Percentiles rank a stretch among this genome's conserved stretches.
These are phyloP conservation scores for Dothideomycetes sp. DNA, from an alignment of 2,329 filamentous ascomycete species.

Conservation along the genomic window DNA sequence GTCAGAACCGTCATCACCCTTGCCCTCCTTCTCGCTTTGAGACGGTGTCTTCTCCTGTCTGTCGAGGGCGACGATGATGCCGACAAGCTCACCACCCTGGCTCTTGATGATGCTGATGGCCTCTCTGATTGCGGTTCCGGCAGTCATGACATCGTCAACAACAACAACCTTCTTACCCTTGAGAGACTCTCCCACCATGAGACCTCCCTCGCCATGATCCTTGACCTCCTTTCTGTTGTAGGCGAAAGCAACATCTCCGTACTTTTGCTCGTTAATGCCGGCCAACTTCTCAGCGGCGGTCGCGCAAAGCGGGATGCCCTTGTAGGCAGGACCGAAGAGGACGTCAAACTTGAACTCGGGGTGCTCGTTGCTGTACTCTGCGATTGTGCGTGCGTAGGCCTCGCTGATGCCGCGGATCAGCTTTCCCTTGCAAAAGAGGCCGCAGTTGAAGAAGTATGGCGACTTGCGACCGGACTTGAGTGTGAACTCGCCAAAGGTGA, in stretches of 20 bases:
- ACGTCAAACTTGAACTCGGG: conserved; percentile 60
- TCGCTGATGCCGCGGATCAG: conserved; percentile 67
- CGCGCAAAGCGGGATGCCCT: conserved; percentile 85
- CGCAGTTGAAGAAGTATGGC: conserved; percentile 97
- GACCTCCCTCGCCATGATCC: conserved; percentile 88
- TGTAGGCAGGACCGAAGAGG: conserved; percentile 91
- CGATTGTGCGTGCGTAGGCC: conserved; percentile 62
- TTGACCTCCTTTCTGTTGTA: conserved; percentile 97
- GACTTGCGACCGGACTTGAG: conserved; percentile 86
- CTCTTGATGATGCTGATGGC: conserved; percentile 79
- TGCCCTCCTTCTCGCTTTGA: conserved; percentile 26
- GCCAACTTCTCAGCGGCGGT: conserved; percentile 66
- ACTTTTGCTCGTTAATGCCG: conserved; percentile 54
- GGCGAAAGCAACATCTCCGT: conserved; percentile 64
- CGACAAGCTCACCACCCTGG: conserved; percentile 74
- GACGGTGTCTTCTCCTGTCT: conserved; percentile 70
- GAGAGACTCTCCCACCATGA: conserved; percentile 77
- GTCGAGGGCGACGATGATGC: conserved; percentile 81
- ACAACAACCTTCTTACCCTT: conserved; percentile 80
- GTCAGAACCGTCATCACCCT: conserved; percentile 52
- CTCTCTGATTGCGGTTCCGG: conserved; percentile 86
- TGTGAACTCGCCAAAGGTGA: conserved; percentile 74
- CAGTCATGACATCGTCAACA: conserved; percentile 94
- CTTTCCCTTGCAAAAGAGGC: conserved; percentile 72
- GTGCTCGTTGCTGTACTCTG: conserved; percentile 42